Evolutionary conservation across 805 yeast species (phyloP), one percentile per base, ranked within the genome.

Genomic region (Saturnispora besseyi): DNA sequence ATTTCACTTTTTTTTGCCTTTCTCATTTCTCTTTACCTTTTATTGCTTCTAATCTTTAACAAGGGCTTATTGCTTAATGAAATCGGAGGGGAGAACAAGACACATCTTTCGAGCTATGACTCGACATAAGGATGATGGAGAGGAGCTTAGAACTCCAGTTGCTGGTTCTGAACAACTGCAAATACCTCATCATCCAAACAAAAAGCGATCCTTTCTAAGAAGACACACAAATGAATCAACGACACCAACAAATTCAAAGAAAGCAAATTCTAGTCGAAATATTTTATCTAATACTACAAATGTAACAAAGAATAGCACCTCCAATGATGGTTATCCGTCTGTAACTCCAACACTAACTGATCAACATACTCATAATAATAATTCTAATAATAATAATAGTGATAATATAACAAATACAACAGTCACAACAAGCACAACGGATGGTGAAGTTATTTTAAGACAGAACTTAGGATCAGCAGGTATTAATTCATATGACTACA

Each of bases 401-500:
- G 12, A 24, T 24, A 30, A 40, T 24, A 32, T 18, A 12, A 22
- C 38, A n/a, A 40, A 26, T 21, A 41, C 33, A 15, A 24, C 31
- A 32, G 32, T 24, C 26, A 41, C 41, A 26, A 34, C 38, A 32
- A 28, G 24, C 13, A n/a, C 46, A 18, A 28, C 46, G 3, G 50
- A 48, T 15, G 40, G 40, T 5, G 57, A 56, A 40, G 48, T 64
- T 33, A 51, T 63, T 4, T 57, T 62, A 32, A 50, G 62, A 15
- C 55, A 55, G n/a, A 50, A 54, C 43, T 53, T 53, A 13, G 62
- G 50, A 11, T 47, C 57, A 15, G 51, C 59, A 3, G 65, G 61
- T 34, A 54, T 60, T 52, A 57, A 59, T 42, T 65, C 65, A 41
- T 67, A 64, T 48, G 70, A 67, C 41, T 68, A 67, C 46, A 61